A percentile compares a stretch with the other conserved stretches of the same genome.
Conservation (phyloP, 805 yeast species). For the Candida montana region DNA sequence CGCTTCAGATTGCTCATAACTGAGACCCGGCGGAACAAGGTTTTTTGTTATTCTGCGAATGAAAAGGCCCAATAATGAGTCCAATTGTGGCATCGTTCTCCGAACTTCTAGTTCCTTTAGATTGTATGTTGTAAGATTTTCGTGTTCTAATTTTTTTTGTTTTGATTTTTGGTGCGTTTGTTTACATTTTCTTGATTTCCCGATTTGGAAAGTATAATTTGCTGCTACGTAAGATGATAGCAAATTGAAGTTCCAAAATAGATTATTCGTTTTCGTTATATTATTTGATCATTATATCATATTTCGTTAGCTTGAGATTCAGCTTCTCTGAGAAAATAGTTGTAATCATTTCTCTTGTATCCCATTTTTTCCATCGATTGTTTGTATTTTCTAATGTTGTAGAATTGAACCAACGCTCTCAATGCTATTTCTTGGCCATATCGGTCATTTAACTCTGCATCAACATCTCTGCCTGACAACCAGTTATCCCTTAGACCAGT, state of each 20-base stretch:
- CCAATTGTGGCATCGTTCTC: not conserved
- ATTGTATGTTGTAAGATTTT: not conserved
- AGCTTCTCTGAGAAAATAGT: constrained; percentile 38
- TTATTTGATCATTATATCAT: too few species aligned
- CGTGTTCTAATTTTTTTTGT: not conserved
- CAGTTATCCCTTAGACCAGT: constrained; percentile 77
- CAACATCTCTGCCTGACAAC: constrained; percentile 78
- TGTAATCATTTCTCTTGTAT: constrained; percentile 37
- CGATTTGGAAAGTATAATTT: constrained; percentile 3
- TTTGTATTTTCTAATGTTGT: constrained; percentile 57
- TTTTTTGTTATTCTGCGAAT: constrained; percentile 18
- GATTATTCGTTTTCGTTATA: too few species aligned
- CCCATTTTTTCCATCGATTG: constrained; percentile 51
- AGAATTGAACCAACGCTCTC: constrained; percentile 71
- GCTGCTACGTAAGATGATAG: not conserved
- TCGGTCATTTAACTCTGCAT: constrained; percentile 68
- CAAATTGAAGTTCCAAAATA: too few species aligned
- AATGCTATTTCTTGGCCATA: constrained; percentile 83
- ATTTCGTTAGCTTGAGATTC: constrained; percentile 22
- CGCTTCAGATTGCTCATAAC: constrained; percentile 10
- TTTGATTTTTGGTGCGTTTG: constrained; percentile 1
- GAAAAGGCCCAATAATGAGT: constrained; percentile 10
- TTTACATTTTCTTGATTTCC: constrained; percentile 9
- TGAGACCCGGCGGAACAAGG: constrained; percentile 11
- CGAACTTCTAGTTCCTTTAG: not conserved